Evolutionary conservation across 345 rosid genomes (phyloP), one percentile per base, ranked within the genome.

Genomic region (Aurinia saxatilis): DNA sequence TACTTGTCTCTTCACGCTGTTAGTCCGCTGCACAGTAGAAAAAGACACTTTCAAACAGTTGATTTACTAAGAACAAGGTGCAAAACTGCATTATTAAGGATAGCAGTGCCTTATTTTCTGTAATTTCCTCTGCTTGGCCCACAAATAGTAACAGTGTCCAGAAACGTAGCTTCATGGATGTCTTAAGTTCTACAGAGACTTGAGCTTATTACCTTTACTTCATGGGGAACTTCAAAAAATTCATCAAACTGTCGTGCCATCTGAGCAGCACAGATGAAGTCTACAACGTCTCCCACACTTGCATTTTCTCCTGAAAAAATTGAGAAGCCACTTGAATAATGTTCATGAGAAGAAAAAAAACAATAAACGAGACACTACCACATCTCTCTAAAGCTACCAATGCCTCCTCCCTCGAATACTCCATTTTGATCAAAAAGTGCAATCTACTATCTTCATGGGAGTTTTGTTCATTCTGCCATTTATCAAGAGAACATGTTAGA

Each of bases 231-330:
- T 33, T 1, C 6, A 36, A 27, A 10, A n/a, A 38, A 18, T 2
- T 19, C 57, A 16, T 30, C 58, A 18, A 9, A 53, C 16, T 53
- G 40, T n/a, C 34, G 41, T 12, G 45, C 61, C 44, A 52, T 11
- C 16, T 65, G 53, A 42, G 44, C 60, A 16, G 61, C 70, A 52
- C n/a, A 53, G 8, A 65, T 65, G 44, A 40, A 53, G 44, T 65
- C 70, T 27, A 51, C 44, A 7, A 65, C 13, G 21, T 38, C 61
- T 15, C 25, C 33, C 11, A 52, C 13, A 10, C 45, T 25, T 30
- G 70, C 45, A 42, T 31, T 37, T 37, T 37, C 41, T 37, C 41
- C 41, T 37, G 41, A 37, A 10, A 37, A 10, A 6, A 2, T 37
- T n/a, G n/a, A 37, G 14, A n/a, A 37, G 41, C n/a, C 3, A 37